phyloP scores from a whole-genome alignment of 202 grass and related monocot species.

The Tripidium arundinaceum region DNA sequence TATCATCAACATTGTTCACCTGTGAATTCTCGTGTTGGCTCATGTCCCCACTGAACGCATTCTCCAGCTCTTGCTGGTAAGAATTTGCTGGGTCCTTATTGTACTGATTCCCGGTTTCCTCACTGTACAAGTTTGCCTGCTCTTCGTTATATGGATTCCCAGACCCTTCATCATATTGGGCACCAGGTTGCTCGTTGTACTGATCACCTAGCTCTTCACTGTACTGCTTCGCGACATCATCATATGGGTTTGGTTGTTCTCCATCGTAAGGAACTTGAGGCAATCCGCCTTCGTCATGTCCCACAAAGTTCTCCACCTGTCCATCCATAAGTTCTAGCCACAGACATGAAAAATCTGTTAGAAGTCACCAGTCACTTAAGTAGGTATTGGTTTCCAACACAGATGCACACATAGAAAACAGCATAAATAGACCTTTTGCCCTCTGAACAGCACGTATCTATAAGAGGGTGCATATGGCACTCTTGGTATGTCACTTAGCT shows the following conservation, averaged over 20 bases:
- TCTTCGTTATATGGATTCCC: slow-evolving; percentile 23
- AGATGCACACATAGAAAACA: not conserved
- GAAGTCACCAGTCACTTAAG: not conserved
- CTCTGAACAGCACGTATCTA: not conserved
- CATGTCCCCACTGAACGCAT: slow-evolving; percentile 38
- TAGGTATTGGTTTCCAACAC: not conserved
- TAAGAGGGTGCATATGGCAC: not conserved
- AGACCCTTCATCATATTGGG: slow-evolving; percentile 30
- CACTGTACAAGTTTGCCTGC: slow-evolving; percentile 25
- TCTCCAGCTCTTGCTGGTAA: slow-evolving; percentile 28
- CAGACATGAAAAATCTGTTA: not conserved
- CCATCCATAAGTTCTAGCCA: slow-evolving; percentile 51
- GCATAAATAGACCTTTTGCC: not conserved
- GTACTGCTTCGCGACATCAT: not conserved
- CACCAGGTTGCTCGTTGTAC: slow-evolving; percentile 14
- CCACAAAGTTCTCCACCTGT: slow-evolving; percentile 24
- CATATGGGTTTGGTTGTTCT: slow-evolving; percentile 1
- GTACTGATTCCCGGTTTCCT: slow-evolving; percentile 40
- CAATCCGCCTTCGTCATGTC: not conserved
- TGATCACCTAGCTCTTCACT: slow-evolving; percentile 5
- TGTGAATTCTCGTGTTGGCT: slow-evolving; percentile 4
- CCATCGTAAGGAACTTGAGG: slow-evolving; percentile 17
- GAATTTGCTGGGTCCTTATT: slow-evolving; percentile 22
- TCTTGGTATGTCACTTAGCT: no score
- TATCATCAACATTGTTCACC: slow-evolving; percentile 45